Percentiles rank a stretch among this genome's conserved stretches.
Evolutionary conservation across 306 rosid genomes (phyloP).

Genomic region (Trifolium subterraneum): DNA sequence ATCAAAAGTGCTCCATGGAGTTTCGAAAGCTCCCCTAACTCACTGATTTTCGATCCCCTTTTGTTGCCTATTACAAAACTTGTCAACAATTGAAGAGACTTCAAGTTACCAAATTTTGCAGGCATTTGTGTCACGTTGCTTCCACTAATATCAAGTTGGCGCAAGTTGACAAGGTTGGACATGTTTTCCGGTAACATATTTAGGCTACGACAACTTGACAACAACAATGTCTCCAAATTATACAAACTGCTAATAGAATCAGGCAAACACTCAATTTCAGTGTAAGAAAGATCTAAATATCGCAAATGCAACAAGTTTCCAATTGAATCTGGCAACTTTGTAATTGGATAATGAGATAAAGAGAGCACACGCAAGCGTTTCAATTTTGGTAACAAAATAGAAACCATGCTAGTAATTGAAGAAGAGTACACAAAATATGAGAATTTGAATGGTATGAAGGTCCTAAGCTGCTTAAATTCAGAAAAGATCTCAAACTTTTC

Average conservation of each 20-base stretch:
- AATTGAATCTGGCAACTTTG: conserved; percentile 23
- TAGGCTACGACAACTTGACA: conserved; percentile 27
- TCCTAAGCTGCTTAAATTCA: conserved; percentile 26
- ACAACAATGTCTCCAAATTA: conserved; percentile 47
- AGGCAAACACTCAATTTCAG: conserved; percentile 26
- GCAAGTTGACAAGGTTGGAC: conserved; percentile 37
- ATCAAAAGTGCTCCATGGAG: conserved; percentile 33
- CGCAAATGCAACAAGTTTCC: conserved; percentile 29
- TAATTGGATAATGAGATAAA: not conserved
- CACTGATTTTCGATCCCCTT: conserved; percentile 17
- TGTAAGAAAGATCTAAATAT: conserved; percentile 35
- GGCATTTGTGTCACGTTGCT: conserved; percentile 31
- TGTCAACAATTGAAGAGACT: conserved; percentile 35
- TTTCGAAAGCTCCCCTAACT: conserved; percentile 26
- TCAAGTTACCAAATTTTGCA: conserved; percentile 12
- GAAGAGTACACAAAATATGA: conserved; percentile 3
- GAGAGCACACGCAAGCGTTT: conserved; percentile 40
- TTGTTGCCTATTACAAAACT: conserved; percentile 26
- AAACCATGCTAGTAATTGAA: conserved; percentile 37
- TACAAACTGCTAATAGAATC: conserved; percentile 28
- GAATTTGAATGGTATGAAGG: conserved; percentile 23
- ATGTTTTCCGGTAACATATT: conserved; percentile 17
- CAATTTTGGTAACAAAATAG: not conserved
- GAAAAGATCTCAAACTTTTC: conserved; percentile 34
- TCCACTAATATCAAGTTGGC: conserved; percentile 36